Evolutionary conservation across 257 asterid species (phyloP).

Genomic region (Capsicum chinense): DNA sequence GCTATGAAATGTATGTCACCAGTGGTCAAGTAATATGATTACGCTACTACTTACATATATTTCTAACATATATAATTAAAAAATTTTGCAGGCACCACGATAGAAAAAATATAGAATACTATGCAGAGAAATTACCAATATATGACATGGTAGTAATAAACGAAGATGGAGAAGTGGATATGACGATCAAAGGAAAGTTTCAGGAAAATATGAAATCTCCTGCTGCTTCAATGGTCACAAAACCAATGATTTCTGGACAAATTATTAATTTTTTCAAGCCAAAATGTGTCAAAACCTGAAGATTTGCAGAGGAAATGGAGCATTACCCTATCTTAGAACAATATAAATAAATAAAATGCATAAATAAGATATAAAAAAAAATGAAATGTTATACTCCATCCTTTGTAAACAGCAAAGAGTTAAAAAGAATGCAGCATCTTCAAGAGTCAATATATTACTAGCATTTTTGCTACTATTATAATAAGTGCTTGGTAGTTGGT

Average conservation of each 20-base stretch:
- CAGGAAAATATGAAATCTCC: conserved; percentile 25
- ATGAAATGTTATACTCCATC: not conserved
- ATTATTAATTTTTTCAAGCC: conserved; percentile 46
- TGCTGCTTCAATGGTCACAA: conserved; percentile 29
- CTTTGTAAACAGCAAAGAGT: not conserved
- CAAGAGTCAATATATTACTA: conserved; percentile 6
- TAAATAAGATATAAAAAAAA: not conserved
- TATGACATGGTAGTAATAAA: conserved; percentile 43
- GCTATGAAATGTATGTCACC: too few relatives aligned
- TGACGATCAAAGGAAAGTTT: conserved; percentile 39
- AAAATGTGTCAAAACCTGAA: conserved; percentile 27
- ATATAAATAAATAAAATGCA: not conserved
- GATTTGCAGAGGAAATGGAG: not conserved
- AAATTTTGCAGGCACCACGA: conserved; percentile 44
- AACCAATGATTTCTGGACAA: conserved; percentile 37
- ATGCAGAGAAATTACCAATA: conserved; percentile 40
- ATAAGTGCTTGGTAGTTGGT: not conserved
- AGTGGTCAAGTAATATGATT: too few relatives aligned
- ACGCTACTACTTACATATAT: too few relatives aligned
- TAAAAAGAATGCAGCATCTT: conserved; percentile 21
- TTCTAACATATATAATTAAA: not conserved
- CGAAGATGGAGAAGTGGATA: conserved; percentile 48
- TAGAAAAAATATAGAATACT: conserved; percentile 45
- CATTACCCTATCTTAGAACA: not conserved
- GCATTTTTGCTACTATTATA: not conserved